Evolutionary conservation across 2,329 filamentous ascomycete species (phyloP), one percentile per base, ranked within the genome.

Genomic region (Aureobasidium sp.): DNA sequence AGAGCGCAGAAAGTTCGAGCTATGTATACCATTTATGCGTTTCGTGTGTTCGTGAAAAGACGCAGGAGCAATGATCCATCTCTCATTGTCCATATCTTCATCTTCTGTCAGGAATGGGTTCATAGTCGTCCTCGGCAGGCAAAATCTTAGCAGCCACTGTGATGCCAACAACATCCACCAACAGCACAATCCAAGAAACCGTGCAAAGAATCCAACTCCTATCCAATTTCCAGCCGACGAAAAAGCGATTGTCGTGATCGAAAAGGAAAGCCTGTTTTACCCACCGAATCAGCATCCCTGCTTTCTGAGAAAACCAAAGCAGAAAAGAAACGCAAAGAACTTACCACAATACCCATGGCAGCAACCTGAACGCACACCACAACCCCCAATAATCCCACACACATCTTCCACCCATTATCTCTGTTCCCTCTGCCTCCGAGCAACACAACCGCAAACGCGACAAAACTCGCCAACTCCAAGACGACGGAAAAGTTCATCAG

Each of bases 101-200:
- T 47, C 41, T 41, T 22, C 62, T 57, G 5, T 63, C 62, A 14
- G 79, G 85, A 71, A 86, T 90, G 65, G 90, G 83, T 72, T 96
- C 90, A 76, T 96, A 97, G 62, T 90, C 92, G 69, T 89, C 90
- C 72, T 97, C 92, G 0, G 85, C 82, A 0, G 90, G 88, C 47
- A 96, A 78, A 25, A 88, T 74, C 63, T 86, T 84, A 5, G 87
- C 88, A 1, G 89, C 88, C 12, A 85, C 76, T 0, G 82, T 78
- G 60, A 97, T 78, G 14, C 83, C 85, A 15, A 79, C 70, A 0
- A 78, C 79, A 62, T 83, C 80, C 17, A 85, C 64, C 37, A 82
- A 66, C 64, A 83, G 75, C 3, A 85, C 71, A 60, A 75, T 78
- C 82, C 84, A 87, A 67, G 82, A 85, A 29, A 83, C 77, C 27